phyloP scores from a whole-genome alignment of 1,139 yeast species.

The Nakaseomyces sp. region DNA sequence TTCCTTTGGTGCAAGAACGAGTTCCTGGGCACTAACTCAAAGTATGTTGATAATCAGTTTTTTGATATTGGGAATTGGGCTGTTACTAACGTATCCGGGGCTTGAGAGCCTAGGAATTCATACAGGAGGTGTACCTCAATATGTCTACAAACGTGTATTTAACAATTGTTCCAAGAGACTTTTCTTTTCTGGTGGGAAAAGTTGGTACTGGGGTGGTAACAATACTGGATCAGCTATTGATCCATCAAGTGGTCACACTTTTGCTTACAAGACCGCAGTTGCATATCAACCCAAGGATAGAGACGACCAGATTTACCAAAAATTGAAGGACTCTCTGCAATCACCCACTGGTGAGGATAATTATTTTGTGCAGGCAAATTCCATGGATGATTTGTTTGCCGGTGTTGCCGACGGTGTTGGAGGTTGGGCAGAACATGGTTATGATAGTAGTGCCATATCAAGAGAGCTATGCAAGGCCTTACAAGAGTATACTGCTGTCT shows the following conservation, averaged over 20 bases:
- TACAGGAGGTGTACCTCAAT: constrained; percentile 1
- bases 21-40: constrained; percentile 3
- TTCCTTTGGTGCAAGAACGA: constrained; percentile 3
- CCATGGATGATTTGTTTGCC: constrained; percentile 39
- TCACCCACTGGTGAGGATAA: constrained; percentile 88
- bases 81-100: constrained; percentile 4
- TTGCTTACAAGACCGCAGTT: constrained; percentile 49
- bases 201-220: constrained; percentile 7
- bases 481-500: constrained; percentile 21
- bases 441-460: constrained; percentile 75
- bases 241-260: constrained; percentile 4
- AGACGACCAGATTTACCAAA: constrained; percentile 37
- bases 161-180: constrained; percentile 7
- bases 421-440: constrained; percentile 91
- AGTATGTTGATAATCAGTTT: constrained; percentile 4
- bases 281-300: constrained; percentile 70
- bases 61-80: not conserved
- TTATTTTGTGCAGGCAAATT: constrained; percentile 45
- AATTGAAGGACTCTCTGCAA: constrained; percentile 27
- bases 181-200: constrained; percentile 10
- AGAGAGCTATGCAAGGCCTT: constrained; percentile 53
- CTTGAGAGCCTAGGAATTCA: not conserved
- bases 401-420: constrained; percentile 99
- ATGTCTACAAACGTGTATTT: constrained; percentile 1
- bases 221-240: constrained; percentile 6